Conservation (phyloP, 805 yeast genomes). For the Debaryomyces hansenii region DNA sequence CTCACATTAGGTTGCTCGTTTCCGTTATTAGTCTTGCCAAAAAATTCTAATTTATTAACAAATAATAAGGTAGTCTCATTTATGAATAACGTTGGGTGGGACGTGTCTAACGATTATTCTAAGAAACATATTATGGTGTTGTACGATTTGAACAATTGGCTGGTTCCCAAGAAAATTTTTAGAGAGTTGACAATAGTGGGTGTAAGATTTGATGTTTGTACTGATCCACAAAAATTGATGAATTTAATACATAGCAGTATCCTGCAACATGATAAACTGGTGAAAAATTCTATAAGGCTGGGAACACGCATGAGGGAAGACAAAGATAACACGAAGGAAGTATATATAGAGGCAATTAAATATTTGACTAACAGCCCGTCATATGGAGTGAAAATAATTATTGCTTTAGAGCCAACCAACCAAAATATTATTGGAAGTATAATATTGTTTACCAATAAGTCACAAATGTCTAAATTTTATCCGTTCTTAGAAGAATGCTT, state of each 20-base stretch:
- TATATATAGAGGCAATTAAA: constrained; percentile 40
- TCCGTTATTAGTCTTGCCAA: constrained; percentile 44
- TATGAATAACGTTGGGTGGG: constrained; percentile 45
- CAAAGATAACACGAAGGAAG: constrained; percentile 17
- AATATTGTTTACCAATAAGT: constrained; percentile 46
- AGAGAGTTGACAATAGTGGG: constrained; percentile 58
- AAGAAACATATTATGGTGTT: constrained; percentile 40
- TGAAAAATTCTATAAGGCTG: constrained; percentile 11
- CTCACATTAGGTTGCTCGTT: constrained; percentile 46
- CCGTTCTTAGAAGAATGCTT: constrained; percentile 51
- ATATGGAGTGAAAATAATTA: constrained; percentile 45
- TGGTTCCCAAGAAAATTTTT: constrained; percentile 53
- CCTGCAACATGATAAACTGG: background rate
- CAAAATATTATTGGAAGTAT: constrained; percentile 54
- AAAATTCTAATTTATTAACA: constrained; percentile 19
- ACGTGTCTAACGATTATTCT: constrained; percentile 13
- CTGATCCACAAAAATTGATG: constrained; percentile 40
- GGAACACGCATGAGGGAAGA: constrained; percentile 11
- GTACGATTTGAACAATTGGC: constrained; percentile 46
- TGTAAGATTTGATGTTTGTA: constrained; percentile 56
- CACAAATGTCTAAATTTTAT: constrained; percentile 45
- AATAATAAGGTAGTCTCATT: constrained; percentile 29
- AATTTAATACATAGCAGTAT: constrained; percentile 27
- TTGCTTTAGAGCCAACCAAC: constrained; percentile 54
- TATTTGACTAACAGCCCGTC: constrained; percentile 25